Percentiles rank a stretch among this genome's conserved stretches.
Conservation (phyloP, 371 early-diverging fungal species). For the Haplosporangium sp. region DNA sequence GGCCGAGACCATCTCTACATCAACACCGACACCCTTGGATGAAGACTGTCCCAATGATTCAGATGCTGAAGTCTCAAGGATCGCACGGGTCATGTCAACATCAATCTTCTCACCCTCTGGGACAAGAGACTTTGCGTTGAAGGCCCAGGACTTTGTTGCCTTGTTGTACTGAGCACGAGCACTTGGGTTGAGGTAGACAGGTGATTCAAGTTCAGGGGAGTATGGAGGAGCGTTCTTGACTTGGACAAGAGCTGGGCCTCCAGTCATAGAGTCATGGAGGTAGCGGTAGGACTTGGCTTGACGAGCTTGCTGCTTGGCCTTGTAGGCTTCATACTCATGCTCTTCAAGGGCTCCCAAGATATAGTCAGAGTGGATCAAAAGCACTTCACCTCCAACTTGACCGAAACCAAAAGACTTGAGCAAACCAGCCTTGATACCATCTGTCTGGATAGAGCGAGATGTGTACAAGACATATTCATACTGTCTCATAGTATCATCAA, state of each 20-base stretch:
- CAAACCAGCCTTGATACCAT: conserved; percentile 94
- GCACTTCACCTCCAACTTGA: conserved; percentile 95
- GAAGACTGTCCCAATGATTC: conserved; percentile 50
- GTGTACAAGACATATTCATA: conserved; percentile 91
- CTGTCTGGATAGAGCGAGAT: conserved; percentile 89
- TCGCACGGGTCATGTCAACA: conserved; percentile 69
- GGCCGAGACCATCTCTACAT: conserved; percentile 89
- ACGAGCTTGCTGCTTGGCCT: conserved; percentile 77
- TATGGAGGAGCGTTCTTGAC: conserved; percentile 93
- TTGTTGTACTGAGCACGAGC: conserved; percentile 89
- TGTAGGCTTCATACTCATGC: conserved; percentile 80
- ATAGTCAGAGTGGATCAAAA: conserved; percentile 94
- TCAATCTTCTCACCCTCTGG: conserved; percentile 60
- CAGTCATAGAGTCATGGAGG: conserved; percentile 93
- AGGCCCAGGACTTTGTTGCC: conserved; percentile 80
- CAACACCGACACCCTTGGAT: conserved; percentile 84
- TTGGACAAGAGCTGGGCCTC: conserved; percentile 86
- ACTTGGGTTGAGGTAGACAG: conserved; percentile 92
- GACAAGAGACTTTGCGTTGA: conserved; percentile 63
- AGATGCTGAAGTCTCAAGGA: conserved; percentile 69
- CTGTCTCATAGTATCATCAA: conserved; percentile 83
- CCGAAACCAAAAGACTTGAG: conserved; percentile 98
- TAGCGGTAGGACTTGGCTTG: conserved; percentile 91
- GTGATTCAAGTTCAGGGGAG: conserved; percentile 84
- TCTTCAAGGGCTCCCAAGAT: conserved; percentile 85